Evolutionary conservation across 2,329 filamentous ascomycete species (phyloP), one percentile per base, ranked within the genome.

Genomic region (Trichoderma citrinoviride): DNA sequence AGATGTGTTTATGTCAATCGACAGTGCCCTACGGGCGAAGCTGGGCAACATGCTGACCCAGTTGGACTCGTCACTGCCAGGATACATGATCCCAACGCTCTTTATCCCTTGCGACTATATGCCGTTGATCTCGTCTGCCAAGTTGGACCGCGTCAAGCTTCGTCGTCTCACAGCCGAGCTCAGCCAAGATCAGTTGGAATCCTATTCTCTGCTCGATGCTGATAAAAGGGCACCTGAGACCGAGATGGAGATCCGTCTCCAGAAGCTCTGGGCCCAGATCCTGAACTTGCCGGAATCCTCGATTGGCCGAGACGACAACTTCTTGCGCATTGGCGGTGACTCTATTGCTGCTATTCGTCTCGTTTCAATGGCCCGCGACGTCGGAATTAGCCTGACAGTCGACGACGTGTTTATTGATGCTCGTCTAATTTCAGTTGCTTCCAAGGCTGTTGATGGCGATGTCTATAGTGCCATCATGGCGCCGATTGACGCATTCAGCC

Each of bases 71-170:
- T 15, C 12, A 7, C 21, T 70, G 1, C 73, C 73, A 3, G 68
- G 67, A 29, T 80, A 80, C 68, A 80, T 81, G 78, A 72, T 81
- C 0, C 79, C 79, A 2, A 73, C 76, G 0, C 72, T 73, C 2
- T 79, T 79, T 56, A 74, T 81, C 29, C 78, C 78, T 8, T 68
- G 80, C 5, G 67, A 70, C 0, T 66, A 72, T n/a, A 79, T 81
- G 73, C 79, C 79, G 12, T 12, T 65, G 0, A 66, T 47, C 0
- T 25, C 43, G 2, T 62, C 67, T 7, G 61, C 57, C 1, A 68
- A 68, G 25, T 17, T 64, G 3, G 64, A 68, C 17, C 53, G 64
- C 5, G 53, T 43, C 5, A 41, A 40, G 27, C 63, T 69, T 43
- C 58, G 58, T 6, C 3, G 33, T 12, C 3, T 58, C 41, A 56